phyloP scores from a whole-genome alignment of 495 filamentous ascomycete genomes.

The Tuber melanosporum region DNA sequence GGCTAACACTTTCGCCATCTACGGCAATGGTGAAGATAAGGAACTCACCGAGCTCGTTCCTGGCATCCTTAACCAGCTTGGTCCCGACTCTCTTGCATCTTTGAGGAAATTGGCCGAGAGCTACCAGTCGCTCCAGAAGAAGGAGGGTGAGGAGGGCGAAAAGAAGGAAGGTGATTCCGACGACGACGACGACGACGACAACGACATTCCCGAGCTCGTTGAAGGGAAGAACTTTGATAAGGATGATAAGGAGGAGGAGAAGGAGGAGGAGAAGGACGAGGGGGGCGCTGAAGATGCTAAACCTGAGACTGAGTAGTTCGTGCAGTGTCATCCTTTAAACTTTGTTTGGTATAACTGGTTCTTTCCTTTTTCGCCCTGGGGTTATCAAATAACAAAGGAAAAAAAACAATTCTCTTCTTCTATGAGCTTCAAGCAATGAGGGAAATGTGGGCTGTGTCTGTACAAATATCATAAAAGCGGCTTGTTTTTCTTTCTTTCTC shows the following conservation, averaged over 20 bases:
- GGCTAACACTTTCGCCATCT: slow-evolving; percentile 98
- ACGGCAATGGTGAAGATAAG: slow-evolving; percentile 97
- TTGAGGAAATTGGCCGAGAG: slow-evolving; percentile 97
- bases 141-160: slow-evolving; percentile 61
- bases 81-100: slow-evolving; percentile 93
- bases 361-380: not conserved
- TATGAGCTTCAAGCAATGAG: not conserved
- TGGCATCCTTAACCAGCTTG: slow-evolving; percentile 98
- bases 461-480: slow-evolving; percentile 4
- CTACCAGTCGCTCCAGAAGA: slow-evolving; percentile 99
- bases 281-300: slow-evolving; percentile 13
- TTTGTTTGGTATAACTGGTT: not conserved
- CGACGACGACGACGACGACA: slow-evolving; percentile 47
- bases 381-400: not conserved
- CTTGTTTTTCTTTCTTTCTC: not conserved
- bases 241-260: slow-evolving; percentile 46
- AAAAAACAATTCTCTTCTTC: not conserved
- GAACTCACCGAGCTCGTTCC: slow-evolving; percentile 98
- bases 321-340: not conserved
- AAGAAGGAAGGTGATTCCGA: slow-evolving; percentile 72
- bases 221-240: slow-evolving; percentile 94
- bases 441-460: not conserved
- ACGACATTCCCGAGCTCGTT: slow-evolving; percentile 92
- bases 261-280: slow-evolving; percentile 9
- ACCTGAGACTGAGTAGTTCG: not conserved